Evolutionary conservation across 148 eudicot species (phyloP).

Genomic region (Chenopodium berlandieri): DNA sequence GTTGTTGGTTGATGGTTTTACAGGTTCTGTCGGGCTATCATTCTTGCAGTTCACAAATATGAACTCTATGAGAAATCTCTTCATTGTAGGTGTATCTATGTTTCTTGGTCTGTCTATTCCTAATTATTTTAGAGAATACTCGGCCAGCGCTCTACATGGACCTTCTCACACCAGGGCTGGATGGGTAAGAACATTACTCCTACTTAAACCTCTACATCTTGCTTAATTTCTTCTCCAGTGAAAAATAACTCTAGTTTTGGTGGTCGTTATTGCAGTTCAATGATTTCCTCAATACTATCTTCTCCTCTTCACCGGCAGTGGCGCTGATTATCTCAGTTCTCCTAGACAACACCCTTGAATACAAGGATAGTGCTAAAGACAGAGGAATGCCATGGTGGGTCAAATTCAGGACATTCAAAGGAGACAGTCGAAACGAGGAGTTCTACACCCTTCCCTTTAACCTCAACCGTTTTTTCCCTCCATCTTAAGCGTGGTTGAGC

Average conservation of each 20-base stretch:
- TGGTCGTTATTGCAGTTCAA: constrained; percentile 67
- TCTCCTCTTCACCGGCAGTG: constrained; percentile 86
- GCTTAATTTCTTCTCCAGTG: background rate
- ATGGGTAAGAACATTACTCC: constrained; percentile 58
- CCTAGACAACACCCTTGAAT: constrained; percentile 93
- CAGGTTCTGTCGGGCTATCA: constrained; percentile 93
- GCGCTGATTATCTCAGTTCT: constrained; percentile 78
- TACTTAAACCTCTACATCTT: background rate
- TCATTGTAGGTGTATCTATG: constrained; percentile 80
- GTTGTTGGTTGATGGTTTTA: background rate
- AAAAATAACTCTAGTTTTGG: background rate
- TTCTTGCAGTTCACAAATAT: constrained; percentile 97
- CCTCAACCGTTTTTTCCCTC: constrained; percentile 93
- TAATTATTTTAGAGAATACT: constrained; percentile 83
- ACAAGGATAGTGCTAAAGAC: constrained; percentile 84
- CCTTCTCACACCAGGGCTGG: constrained; percentile 92
- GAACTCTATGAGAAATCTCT: constrained; percentile 97
- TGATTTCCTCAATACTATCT: constrained; percentile 85
- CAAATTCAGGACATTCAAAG: constrained; percentile 89
- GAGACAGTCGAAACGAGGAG: constrained; percentile 91
- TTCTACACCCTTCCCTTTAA: constrained; percentile 96
- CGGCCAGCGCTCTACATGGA: constrained; percentile 69
- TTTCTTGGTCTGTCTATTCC: constrained; percentile 93
- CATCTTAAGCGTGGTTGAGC: constrained; percentile 44
- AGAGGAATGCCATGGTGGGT: constrained; percentile 99